Base-by-base conservation (phyloP, 2,329 filamentous ascomycete species). In the Fusarium pseudograminearum region DNA sequence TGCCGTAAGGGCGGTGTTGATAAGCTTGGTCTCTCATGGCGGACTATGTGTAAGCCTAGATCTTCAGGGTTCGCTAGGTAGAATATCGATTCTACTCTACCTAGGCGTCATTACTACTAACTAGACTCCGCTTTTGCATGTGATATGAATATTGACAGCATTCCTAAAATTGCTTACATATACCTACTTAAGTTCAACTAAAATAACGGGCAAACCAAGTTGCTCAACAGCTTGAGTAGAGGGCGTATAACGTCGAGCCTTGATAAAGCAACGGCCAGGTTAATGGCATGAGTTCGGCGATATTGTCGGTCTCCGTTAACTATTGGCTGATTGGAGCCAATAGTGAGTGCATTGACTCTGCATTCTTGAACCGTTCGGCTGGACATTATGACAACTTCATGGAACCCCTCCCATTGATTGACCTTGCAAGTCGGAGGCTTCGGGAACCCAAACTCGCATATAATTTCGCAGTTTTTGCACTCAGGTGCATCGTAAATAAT, bases 281-380 rank as follows among this genome's bases (percentile, higher is more conserved):
- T 15, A 15, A 26, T 48, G 30, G 18, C 16, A 26, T 28, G 31
- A 33, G 20, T 46, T 70, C 67, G 67, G 67, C 53, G 36, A 36
- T 64, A 41, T 18, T 52, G n/a, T 70, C 67, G 58, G 63, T 68
- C 28, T 65, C 67, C 53, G 63, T 34, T 22, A 16, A 33, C 20
- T 55, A n/a, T 45, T 52, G 31, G 30, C 36, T 52, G 14, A 16
- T 41, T 26, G 34, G 34, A 63, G 31, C 47, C 44, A 58, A 48
- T 64, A 63, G 33, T 26, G 26, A 26, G 26, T 26, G 52, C 28
- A 41, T 65, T 59, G 40, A 65, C 40, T 59, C 20, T 28, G 26
- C 28, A 22, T 26, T 58, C 33, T 65, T 31, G 4, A 45, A 47
- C 60, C 47, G 54, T 31, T 42, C 16, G 48, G 31, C 22, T 24